These are phyloP conservation scores for Mortierella sp. DNA, from an alignment of 371 early-diverging fungal species.

Conservation along the genomic window DNA sequence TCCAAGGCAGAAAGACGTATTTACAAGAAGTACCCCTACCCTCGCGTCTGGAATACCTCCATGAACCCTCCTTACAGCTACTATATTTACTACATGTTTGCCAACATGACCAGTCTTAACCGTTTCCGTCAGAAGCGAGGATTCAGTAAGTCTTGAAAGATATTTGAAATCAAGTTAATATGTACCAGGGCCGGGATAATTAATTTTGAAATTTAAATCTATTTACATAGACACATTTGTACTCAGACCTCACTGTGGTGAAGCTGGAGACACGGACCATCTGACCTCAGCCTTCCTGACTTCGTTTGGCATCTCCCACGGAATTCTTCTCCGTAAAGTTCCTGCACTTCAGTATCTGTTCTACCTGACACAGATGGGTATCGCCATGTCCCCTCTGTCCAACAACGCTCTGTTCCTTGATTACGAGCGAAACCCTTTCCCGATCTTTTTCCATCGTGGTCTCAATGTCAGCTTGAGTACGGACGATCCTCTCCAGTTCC, in stretches of 20 bases:
- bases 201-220: not conserved
- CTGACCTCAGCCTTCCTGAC: slow-evolving; percentile 94
- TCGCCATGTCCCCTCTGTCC: slow-evolving; percentile 98
- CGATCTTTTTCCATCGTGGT: slow-evolving; percentile 95
- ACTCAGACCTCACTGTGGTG: slow-evolving; percentile 97
- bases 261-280: slow-evolving; percentile 98
- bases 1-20: slow-evolving; percentile 89
- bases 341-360: slow-evolving; percentile 97
- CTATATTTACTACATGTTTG: slow-evolving; percentile 96
- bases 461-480: slow-evolving; percentile 97
- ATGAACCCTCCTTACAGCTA: slow-evolving; percentile 98
- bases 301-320: slow-evolving; percentile 94
- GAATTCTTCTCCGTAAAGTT: slow-evolving; percentile 97
- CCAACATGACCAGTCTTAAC: slow-evolving; percentile 92
- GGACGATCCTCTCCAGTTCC: slow-evolving; percentile 99
- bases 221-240: slow-evolving; percentile 89
- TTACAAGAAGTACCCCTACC: slow-evolving; percentile 88
- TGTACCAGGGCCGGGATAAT: not conserved
- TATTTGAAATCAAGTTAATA: not conserved
- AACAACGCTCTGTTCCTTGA: slow-evolving; percentile 98
- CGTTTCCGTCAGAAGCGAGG: slow-evolving; percentile 83
- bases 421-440: slow-evolving; percentile 97
- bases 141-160: slow-evolving; percentile 74
- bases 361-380: slow-evolving; percentile 96
- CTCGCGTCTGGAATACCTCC: slow-evolving; percentile 81